Base-by-base conservation (phyloP, 2,329 filamentous ascomycete genomes). In the Neoarthrinium moseri region DNA sequence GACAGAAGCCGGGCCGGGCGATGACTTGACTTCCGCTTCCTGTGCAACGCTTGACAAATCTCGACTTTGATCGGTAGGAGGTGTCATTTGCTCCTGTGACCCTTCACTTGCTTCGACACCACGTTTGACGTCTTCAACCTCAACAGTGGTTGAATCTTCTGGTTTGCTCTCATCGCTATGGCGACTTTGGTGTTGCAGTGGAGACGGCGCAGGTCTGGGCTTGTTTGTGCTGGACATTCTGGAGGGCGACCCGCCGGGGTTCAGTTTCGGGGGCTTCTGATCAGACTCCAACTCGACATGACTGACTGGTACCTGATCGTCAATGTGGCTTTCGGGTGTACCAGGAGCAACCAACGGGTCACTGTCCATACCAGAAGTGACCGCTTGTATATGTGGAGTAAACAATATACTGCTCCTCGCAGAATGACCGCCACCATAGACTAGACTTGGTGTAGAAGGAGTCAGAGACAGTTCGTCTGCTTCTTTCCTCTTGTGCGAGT, bases 361-460 rank as follows among this genome's bases (percentile, higher is more conserved):
- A 26, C 46, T 21, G 15, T 49, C 47, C 21, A 33, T 27, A 17
- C 38, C 39, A 20, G 43, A 23, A 18, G 36, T 37, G 3, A 44
- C 29, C 29, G 52, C 53, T 29, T 56, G 48, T 4, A 46, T 38
- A 46, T 53, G 60, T n/a, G 60, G 61, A 2, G 59, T 64, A 13
- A 57, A 48, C 29, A 64, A 20, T n/a, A 59, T 18, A 42, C 57
- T 62, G 42, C 60, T 63, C 6, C 51, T 50, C 30, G 57, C 52
- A 10, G 62, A 63, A 17, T 54, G 52, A 29, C 53, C 54, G 20
- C 46, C 51, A 3, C 56, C 54, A 20, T 44, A 58, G n/a, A 58
- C 50, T 5, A 64, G 43, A 21, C 60, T 62, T 4, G 62, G 61
- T 4, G 62, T 60, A 17, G 54, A 56, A 13, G 61, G 60, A 46